Conservation (phyloP, 305 asterid genomes). For the Petunia hybrid region DNA sequence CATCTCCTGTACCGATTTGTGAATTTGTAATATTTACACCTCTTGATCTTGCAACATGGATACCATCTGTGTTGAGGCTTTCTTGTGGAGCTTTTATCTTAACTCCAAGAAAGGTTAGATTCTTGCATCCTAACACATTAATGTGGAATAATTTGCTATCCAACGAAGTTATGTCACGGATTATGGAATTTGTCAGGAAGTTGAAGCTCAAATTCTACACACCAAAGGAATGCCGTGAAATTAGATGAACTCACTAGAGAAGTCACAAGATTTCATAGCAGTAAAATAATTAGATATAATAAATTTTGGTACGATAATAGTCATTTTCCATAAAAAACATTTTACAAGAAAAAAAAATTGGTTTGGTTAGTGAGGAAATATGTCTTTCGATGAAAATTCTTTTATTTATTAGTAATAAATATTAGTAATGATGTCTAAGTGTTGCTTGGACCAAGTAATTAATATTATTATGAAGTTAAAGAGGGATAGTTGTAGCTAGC, state of each 20-base stretch:
- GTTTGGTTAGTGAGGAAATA: neutral
- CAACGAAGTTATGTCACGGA: constrained; percentile 47
- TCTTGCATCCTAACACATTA: constrained; percentile 46
- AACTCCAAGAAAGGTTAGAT: constrained; percentile 47
- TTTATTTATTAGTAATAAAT: no score
- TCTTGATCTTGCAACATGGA: constrained; percentile 52
- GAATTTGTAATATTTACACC: constrained; percentile 32
- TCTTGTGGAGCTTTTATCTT: constrained; percentile 51
- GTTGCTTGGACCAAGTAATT: no score
- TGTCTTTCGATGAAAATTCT: no score
- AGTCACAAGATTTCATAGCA: neutral
- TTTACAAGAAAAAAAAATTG: no score
- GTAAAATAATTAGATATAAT: no score
- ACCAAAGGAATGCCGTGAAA: neutral
- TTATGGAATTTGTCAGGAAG: constrained; percentile 45
- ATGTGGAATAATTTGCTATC: constrained; percentile 63
- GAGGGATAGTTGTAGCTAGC: neutral
- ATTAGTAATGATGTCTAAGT: no score
- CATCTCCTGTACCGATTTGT: constrained; percentile 56
- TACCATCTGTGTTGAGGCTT: constrained; percentile 61
- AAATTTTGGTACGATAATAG: neutral
- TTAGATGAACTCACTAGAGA: neutral
- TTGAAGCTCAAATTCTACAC: constrained; percentile 54
- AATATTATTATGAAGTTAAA: no score
- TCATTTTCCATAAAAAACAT: neutral